Evolutionary conservation across 2,329 filamentous ascomycete genomes (phyloP), one percentile per base, ranked within the genome.

Genomic region (Beauveria australis): DNA sequence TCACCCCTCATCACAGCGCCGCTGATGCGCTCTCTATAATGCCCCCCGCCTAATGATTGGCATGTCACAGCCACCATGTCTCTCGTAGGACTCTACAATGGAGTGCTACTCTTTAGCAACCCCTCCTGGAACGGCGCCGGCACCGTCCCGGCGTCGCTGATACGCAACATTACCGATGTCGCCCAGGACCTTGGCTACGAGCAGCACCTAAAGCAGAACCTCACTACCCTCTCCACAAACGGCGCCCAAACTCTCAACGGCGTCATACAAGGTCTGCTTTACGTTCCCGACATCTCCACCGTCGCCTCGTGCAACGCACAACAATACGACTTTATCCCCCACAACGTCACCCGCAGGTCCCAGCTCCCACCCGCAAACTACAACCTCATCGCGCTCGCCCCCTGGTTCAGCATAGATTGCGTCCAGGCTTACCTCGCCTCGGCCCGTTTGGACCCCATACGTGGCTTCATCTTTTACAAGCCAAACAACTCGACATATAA

Each of bases 401-500:
- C 93, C 30, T 97, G 93, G 92, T 85, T 91, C 67, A 89, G 81
- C 63, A 76, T 81, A 8, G 76, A 84, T 28, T 99, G 93, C 70
- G 89, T 90, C 14, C 74, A 80, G 60, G 82, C 87, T 49, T 96
- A 91, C 70, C 80, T 97, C 52, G 74, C 79, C 19, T 79, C 83
- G 22, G 81, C 83, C n/a, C 76, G 78, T 37, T 67, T 73, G 60
- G 83, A 87, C 65, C 80, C 83, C 26, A 79, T 88, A 10, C 81
- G 84, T 47, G 85, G 77, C 24, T 82, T 89, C 68, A 75, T 89
- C 44, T 87, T 88, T 66, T 89, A 87, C 70, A 77, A 76, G 37
- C 82, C 84, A 4, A 77, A 81, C 62, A 80, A 81, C 64, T 77
- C 75, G 18, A 81, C 81, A 3, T 76, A 74, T 3, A 81, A 82